A percentile compares a stretch with the other conserved stretches of the same genome.
These are phyloP conservation scores for Neospora caninum DNA, from an alignment of 169 alveolate species.

Conservation along the genomic window DNA sequence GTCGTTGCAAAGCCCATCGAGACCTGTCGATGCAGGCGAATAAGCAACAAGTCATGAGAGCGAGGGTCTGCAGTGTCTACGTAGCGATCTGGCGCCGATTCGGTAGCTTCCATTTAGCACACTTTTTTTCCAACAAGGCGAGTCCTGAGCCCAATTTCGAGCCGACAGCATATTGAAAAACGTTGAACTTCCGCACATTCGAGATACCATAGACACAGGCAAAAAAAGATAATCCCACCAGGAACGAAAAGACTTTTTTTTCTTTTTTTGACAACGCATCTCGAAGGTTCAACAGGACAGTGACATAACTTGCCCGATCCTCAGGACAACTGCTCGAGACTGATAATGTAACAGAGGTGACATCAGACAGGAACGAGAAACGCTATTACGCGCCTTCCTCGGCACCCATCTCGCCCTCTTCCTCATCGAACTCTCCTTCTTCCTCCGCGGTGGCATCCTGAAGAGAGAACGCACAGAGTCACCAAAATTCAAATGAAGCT, in stretches of 20 bases:
- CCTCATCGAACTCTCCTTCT: slow-evolving; percentile 74
- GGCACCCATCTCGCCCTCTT: slow-evolving; percentile 67
- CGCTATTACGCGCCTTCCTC: slow-evolving; percentile 39
- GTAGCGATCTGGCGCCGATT: no score
- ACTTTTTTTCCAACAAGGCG: no score
- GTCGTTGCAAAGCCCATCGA: no score
- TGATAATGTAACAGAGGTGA: background rate
- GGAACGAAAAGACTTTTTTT: background rate
- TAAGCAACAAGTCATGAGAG: no score
- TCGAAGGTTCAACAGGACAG: background rate
- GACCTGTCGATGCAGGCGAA: no score
- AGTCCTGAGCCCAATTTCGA: background rate
- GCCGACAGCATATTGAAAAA: background rate
- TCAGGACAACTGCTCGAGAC: slow-evolving; percentile 4
- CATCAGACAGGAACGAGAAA: background rate
- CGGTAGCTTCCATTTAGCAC: no score
- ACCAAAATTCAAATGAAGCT: background rate
- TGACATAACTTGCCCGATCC: slow-evolving; percentile 13
- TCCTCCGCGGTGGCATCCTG: slow-evolving; percentile 85
- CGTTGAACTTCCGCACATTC: background rate
- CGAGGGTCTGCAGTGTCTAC: no score
- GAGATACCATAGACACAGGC: background rate
- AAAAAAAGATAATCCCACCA: background rate
- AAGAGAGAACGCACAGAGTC: background rate
- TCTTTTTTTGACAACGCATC: background rate